These are phyloP conservation scores for Aspergillus fumigatiaffinis DNA, from an alignment of 2,329 filamentous ascomycete species.

Conservation along the genomic window DNA sequence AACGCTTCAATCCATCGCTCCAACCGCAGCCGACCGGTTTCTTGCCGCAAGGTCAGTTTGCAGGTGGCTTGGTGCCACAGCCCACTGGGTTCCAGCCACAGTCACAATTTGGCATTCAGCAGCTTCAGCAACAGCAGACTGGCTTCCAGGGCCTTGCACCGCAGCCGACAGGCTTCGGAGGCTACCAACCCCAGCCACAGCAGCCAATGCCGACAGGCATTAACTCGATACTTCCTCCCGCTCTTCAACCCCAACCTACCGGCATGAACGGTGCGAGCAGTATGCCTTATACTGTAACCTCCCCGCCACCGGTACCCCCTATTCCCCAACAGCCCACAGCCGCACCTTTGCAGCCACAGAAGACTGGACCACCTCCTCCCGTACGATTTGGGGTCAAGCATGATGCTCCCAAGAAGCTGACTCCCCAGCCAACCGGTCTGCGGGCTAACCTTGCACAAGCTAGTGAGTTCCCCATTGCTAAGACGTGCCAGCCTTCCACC, in stretches of 20 bases:
- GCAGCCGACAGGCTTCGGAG: slow-evolving; percentile 53
- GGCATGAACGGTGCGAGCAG: slow-evolving; percentile 49
- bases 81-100: slow-evolving; percentile 46
- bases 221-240: slow-evolving; percentile 52
- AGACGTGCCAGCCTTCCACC: not conserved
- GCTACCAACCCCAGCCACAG: slow-evolving; percentile 45
- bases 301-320: slow-evolving; percentile 52
- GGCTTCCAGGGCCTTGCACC: slow-evolving; percentile 44
- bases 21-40: slow-evolving; percentile 66
- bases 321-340: slow-evolving; percentile 56
- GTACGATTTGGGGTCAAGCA: slow-evolving; percentile 80
- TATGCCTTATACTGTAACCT: slow-evolving; percentile 47
- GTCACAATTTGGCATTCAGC: slow-evolving; percentile 43
- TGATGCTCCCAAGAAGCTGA: slow-evolving; percentile 68
- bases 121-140: slow-evolving; percentile 50
- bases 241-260: slow-evolving; percentile 48
- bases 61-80: slow-evolving; percentile 42
- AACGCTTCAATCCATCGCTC: slow-evolving; percentile 56
- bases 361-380: slow-evolving; percentile 80
- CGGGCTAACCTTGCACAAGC: slow-evolving; percentile 90
- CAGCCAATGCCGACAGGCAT: slow-evolving; percentile 48
- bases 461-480: slow-evolving; percentile 64
- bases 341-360: slow-evolving; percentile 67
- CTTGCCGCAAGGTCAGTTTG: slow-evolving; percentile 37
- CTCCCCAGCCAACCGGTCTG: slow-evolving; percentile 80